Percentiles rank a stretch among this genome's conserved stretches.
Conservation (phyloP, 768 basidiomycete species). For the Trametes cinnabarina region DNA sequence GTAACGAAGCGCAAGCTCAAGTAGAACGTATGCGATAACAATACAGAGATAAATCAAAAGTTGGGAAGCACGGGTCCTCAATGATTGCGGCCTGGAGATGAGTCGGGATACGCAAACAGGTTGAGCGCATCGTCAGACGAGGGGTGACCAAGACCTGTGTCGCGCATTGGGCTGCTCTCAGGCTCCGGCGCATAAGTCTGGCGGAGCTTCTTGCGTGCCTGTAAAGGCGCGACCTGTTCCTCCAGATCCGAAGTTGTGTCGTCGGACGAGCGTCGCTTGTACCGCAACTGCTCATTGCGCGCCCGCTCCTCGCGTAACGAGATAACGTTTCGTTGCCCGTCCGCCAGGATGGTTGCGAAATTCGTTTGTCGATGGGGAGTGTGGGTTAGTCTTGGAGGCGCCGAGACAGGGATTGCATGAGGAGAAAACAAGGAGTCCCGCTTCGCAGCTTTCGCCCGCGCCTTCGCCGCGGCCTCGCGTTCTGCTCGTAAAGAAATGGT, state of each 20-base stretch:
- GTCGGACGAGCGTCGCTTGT: neutral
- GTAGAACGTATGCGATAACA: too few relatives aligned
- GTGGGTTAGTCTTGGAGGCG: constrained; percentile 3
- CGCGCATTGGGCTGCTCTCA: constrained; percentile 12
- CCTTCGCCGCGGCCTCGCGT: neutral
- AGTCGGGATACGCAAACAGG: constrained; percentile 41
- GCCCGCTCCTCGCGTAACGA: constrained; percentile 32
- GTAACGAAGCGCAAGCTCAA: too few relatives aligned
- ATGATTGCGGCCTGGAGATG: constrained; percentile 25
- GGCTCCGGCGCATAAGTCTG: neutral
- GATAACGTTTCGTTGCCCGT: constrained; percentile 39
- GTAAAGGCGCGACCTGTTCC: neutral
- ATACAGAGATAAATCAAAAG: too few relatives aligned
- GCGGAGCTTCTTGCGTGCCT: neutral
- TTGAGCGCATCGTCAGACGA: constrained; percentile 51
- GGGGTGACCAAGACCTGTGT: neutral
- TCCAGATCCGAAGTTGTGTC: neutral
- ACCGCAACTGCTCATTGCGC: neutral
- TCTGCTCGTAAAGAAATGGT: constrained; percentile 36
- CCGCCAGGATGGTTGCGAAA: constrained; percentile 43
- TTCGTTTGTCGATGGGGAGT: neutral
- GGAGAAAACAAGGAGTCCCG: neutral
- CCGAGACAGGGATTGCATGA: neutral
- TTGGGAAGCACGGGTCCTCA: neutral
- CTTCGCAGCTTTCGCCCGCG: neutral